Conservation (phyloP, 2,329 filamentous ascomycete genomes). For the Thermothelomyces thermophilus region DNA sequence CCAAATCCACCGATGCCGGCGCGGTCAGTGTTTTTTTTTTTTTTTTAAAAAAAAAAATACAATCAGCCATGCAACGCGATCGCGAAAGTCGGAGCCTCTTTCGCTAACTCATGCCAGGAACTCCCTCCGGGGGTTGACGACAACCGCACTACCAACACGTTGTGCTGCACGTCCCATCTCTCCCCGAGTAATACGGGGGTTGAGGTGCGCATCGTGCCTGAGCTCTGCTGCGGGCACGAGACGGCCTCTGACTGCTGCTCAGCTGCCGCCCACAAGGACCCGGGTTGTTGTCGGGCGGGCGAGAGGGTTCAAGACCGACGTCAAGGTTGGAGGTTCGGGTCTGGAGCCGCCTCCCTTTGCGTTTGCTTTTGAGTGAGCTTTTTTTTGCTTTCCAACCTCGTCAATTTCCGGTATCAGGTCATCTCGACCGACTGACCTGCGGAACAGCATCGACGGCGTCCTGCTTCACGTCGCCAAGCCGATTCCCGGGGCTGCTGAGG, state of each 20-base stretch:
- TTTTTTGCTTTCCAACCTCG: background rate
- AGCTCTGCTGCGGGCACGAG: background rate
- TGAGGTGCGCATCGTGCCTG: no score
- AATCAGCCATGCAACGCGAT: no score
- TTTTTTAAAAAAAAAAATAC: no score
- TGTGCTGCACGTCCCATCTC: no score
- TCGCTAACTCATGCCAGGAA: no score
- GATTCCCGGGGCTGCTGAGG: constrained; percentile 69
- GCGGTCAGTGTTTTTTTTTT: no score
- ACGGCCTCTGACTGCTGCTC: background rate
- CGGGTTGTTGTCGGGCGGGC: background rate
- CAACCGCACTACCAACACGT: no score
- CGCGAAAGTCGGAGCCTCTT: no score
- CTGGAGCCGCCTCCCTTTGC: constrained; percentile 30
- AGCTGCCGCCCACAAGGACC: background rate
- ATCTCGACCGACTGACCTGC: background rate
- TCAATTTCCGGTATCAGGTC: no score
- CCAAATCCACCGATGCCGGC: no score
- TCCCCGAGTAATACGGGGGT: no score
- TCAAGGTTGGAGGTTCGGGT: background rate
- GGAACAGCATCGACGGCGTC: constrained; percentile 73
- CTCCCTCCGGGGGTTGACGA: no score
- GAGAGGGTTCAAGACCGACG: constrained; percentile 8
- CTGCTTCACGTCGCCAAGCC: constrained; percentile 74
- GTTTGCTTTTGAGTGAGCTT: constrained; percentile 37